phyloP scores from a whole-genome alignment of 257 asterid genomes.

The Solanum chiquidenum region DNA sequence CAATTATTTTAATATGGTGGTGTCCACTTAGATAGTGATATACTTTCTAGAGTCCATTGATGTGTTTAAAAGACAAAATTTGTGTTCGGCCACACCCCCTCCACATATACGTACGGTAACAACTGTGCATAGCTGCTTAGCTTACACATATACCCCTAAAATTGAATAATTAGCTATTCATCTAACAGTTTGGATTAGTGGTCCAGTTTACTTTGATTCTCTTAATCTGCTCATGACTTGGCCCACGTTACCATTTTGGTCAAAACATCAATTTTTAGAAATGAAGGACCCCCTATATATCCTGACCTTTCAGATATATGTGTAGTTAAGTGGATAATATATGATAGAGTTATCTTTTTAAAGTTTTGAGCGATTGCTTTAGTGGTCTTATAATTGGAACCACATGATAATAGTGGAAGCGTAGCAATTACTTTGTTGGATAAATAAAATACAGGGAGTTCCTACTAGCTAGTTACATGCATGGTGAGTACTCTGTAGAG shows the following conservation, averaged over 20 bases:
- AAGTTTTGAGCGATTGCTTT: too few species aligned
- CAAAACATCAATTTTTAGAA: neutral
- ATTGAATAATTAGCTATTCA: neutral
- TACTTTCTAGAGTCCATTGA: neutral
- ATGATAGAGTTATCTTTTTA: neutral
- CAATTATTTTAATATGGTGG: slow-evolving; percentile 5
- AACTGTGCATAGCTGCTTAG: neutral
- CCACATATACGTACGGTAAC: neutral
- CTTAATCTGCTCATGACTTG: neutral
- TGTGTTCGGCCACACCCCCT: neutral
- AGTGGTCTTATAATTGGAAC: neutral
- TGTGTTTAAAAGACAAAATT: neutral
- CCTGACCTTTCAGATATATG: neutral
- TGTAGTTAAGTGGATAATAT: neutral
- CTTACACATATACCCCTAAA: neutral
- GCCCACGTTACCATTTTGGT: neutral
- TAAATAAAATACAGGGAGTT: neutral
- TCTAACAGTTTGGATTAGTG: neutral
- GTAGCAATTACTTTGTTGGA: neutral
- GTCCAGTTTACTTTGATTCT: neutral
- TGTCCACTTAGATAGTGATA: slow-evolving; percentile 24
- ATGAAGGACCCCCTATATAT: neutral
- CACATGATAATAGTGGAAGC: neutral
- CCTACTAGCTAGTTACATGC: neutral
- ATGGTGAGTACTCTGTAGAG: neutral